Evolutionary conservation across 164 flowering plant species (phyloP), one percentile per base, ranked within the genome.

Genomic region (Macadamia tetraphylla): DNA sequence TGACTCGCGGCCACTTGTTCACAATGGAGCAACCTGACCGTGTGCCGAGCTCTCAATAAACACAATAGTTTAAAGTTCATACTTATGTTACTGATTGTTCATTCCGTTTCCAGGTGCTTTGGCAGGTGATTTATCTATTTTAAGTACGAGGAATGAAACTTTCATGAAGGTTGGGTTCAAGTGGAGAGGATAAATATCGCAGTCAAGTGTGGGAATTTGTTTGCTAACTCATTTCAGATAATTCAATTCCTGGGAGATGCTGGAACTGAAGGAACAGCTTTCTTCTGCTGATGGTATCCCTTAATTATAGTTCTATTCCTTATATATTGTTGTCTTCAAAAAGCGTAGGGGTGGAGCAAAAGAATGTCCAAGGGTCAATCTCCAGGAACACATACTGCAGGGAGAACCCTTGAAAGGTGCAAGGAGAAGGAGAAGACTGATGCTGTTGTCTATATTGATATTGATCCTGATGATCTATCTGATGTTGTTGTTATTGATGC

Each of bases 401-500:
- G 66, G 73, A 76, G 66, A 51, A 64, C 74, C 35, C 46, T 76
- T 14, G 69, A 60, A 63, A 71, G 70, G 60, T 76, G 79, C 72
- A 73, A 69, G 65, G 69, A 62, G 70, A 81, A 73, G 58, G 79
- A 69, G 14, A 69, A 70, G 30, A 62, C 49, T 49, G 79, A 81
- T 61, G 56, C 81, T 67, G 75, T 84, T 67, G 81, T 82, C 60
- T 31, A 82, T 29, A 90, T 87, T 63, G 96, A 90, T 73, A 81
- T 84, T 17, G 76, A 68, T 14, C 53, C 32, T 29, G 60, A n/a
- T 9, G 43, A 62, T 11, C 62, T 60, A 10, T 43, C 29, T 51
- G 48, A 68, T 71, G 69, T 53, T 32, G 46, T 58, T 67, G 56
- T 81, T 14, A 65, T 86, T 48, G 96, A 86, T 71, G 80, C 46